Percentiles rank a stretch among this genome's conserved stretches.
phyloP scores from a whole-genome alignment of 495 filamentous ascomycete species.

The Penicillium bovifimosum region DNA sequence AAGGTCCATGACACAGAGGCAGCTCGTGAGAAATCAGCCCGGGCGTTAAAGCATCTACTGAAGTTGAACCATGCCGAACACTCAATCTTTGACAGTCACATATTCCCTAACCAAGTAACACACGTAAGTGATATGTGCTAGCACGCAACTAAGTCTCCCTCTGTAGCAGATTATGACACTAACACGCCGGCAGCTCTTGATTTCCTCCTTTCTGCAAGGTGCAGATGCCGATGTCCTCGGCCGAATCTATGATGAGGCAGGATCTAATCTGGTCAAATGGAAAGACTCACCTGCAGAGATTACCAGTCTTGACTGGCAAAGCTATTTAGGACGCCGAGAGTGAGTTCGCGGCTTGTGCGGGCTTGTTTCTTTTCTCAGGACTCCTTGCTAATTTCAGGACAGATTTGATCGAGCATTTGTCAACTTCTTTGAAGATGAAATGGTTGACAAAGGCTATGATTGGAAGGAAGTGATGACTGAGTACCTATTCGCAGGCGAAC shows the following conservation, averaged over 20 bases:
- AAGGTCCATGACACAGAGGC: conserved; percentile 74
- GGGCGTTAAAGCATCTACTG: conserved; percentile 84
- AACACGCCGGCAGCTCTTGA: conserved; percentile 49
- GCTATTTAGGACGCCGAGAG: conserved; percentile 67
- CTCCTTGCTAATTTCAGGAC: neutral
- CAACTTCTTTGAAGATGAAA: conserved; percentile 86
- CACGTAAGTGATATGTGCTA: conserved; percentile 63
- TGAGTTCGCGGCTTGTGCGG: conserved; percentile 24
- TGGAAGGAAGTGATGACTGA: conserved; percentile 75
- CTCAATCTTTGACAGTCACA: conserved; percentile 66
- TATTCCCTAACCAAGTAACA: conserved; percentile 82
- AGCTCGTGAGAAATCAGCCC: conserved; percentile 65
- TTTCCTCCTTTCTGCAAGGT: conserved; percentile 78
- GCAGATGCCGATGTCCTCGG: conserved; percentile 66
- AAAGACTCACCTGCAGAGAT: conserved; percentile 78
- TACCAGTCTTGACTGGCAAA: conserved; percentile 74
- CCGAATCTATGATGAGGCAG: conserved; percentile 71
- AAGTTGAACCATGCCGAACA: conserved; percentile 88
- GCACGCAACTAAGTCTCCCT: too few relatives aligned
- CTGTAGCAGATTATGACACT: too few relatives aligned
- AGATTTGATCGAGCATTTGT: conserved; percentile 86
- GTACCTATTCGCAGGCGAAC: conserved; percentile 67
- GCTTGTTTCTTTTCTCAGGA: neutral
- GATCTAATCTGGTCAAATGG: conserved; percentile 73
- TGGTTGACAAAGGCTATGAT: conserved; percentile 71